Percentiles rank a stretch among this genome's conserved stretches.
phyloP scores from a whole-genome alignment of 179 eudicot species.

The Sideroxylon spinosum region DNA sequence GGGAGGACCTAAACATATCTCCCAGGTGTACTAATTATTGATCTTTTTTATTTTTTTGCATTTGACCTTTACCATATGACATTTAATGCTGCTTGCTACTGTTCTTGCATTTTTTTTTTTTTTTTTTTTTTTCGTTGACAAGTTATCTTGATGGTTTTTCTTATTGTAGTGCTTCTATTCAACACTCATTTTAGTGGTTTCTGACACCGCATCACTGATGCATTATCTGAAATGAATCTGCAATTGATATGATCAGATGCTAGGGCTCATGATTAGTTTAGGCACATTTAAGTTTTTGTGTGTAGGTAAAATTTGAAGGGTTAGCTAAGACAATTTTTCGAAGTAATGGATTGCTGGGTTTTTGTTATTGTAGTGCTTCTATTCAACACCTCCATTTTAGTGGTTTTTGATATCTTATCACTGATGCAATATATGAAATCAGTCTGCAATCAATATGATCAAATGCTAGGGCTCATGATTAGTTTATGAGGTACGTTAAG shows the following conservation, averaged over 20 bases:
- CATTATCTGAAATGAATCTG: constrained; percentile 1
- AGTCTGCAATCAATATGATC: neutral
- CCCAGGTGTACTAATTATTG: constrained; percentile 41
- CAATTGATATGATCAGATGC: no score
- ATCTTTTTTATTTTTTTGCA: neutral
- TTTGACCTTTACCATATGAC: neutral
- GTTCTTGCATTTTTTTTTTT: neutral
- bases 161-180: neutral
- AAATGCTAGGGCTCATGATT: neutral
- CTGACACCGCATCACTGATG: no score
- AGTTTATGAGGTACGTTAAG: no score
- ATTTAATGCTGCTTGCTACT: neutral
- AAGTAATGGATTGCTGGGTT: neutral
- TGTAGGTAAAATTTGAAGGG: neutral
- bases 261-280: neutral
- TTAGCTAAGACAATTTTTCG: neutral
- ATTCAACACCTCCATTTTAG: neutral
- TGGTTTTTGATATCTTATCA: no score
- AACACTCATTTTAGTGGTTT: neutral
- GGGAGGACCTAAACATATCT: constrained; percentile 76
- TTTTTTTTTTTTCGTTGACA: neutral
- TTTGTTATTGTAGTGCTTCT: neutral
- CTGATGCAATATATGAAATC: neutral
- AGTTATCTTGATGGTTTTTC: no score
- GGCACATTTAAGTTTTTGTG: no score